Evolutionary conservation across 1,284 basidiomycete species (phyloP).

Genomic region (Cryptococcus sp.): DNA sequence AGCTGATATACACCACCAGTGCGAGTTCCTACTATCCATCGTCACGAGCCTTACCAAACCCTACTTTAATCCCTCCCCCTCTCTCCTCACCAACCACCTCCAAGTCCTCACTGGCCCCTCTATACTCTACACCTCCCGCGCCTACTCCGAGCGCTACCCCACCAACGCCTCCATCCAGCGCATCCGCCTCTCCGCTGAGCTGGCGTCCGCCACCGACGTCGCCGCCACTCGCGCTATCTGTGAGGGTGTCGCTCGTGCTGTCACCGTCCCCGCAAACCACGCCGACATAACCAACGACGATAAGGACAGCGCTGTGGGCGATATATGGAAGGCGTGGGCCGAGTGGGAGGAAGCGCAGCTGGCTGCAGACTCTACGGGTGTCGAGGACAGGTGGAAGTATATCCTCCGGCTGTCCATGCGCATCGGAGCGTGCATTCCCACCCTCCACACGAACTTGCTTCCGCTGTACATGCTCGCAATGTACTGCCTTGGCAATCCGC

Average conservation of each 20-base stretch:
- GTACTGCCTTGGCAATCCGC: conserved; percentile 1
- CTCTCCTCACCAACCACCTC: conserved; percentile 39
- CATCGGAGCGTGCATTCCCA: conserved; percentile 15
- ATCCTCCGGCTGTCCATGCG: conserved; percentile 25
- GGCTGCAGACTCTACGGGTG: not conserved
- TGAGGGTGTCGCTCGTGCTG: conserved; percentile 17
- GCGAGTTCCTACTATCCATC: conserved; percentile 34
- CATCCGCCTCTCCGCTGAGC: conserved; percentile 22
- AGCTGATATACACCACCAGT: conserved; percentile 9
- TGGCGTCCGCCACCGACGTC: not conserved
- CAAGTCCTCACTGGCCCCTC: conserved; percentile 9
- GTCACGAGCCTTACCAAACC: conserved; percentile 35
- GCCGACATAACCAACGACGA: conserved; percentile 7
- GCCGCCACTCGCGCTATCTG: conserved; percentile 18
- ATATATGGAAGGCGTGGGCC: conserved; percentile 31
- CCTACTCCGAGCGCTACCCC: conserved; percentile 34
- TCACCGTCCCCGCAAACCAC: conserved; percentile 4
- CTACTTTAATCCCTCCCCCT: conserved; percentile 28
- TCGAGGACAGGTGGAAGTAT: conserved; percentile 20
- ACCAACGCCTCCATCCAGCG: conserved; percentile 29
- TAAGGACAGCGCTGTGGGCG: conserved; percentile 13
- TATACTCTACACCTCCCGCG: conserved; percentile 16
- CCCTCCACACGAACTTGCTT: conserved; percentile 25
- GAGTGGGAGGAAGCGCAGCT: conserved; percentile 14
- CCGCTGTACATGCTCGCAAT: conserved; percentile 16